phyloP scores from a whole-genome alignment of 75 land plant species.

The Azolla pinnata region DNA sequence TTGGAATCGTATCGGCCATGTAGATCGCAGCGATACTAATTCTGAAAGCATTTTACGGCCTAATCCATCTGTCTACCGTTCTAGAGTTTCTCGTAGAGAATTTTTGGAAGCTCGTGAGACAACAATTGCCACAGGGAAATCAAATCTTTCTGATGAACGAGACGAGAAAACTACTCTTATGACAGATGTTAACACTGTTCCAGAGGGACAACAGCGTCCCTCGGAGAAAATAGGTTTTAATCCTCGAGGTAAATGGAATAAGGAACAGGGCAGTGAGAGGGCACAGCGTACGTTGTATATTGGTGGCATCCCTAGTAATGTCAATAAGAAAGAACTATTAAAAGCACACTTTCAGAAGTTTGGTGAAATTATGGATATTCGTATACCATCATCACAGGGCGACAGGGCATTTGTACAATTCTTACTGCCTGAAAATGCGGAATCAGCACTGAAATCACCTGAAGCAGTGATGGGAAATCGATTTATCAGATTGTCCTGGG shows the following conservation, averaged over 20 bases:
- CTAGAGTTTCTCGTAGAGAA: background rate
- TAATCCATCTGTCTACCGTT: background rate
- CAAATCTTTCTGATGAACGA: background rate
- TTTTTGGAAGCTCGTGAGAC: background rate
- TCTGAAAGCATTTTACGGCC: background rate
- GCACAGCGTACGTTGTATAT: conserved; percentile 82
- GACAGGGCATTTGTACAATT: conserved; percentile 93
- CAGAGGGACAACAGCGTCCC: too few relatives aligned
- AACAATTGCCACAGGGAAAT: too few relatives aligned
- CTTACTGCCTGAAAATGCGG: conserved; percentile 64
- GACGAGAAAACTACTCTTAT: background rate
- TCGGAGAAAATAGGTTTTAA: too few relatives aligned
- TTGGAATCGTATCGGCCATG: conserved; percentile 56
- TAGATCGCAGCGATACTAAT: conserved; percentile 6
- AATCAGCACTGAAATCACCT: conserved; percentile 73
- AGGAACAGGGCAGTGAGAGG: conserved; percentile 42
- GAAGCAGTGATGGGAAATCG: conserved; percentile 99
- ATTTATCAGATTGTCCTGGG: conserved; percentile 89
- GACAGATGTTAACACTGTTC: background rate
- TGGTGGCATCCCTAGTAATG: conserved; percentile 59
- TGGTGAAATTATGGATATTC: conserved; percentile 82
- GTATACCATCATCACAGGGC: conserved; percentile 54
- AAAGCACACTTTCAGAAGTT: conserved; percentile 80
- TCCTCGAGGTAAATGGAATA: too few relatives aligned
- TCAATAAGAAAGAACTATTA: conserved; percentile 57